phyloP scores from a whole-genome alignment of 2,329 filamentous ascomycete genomes.

The Trichophaea hybrida region DNA sequence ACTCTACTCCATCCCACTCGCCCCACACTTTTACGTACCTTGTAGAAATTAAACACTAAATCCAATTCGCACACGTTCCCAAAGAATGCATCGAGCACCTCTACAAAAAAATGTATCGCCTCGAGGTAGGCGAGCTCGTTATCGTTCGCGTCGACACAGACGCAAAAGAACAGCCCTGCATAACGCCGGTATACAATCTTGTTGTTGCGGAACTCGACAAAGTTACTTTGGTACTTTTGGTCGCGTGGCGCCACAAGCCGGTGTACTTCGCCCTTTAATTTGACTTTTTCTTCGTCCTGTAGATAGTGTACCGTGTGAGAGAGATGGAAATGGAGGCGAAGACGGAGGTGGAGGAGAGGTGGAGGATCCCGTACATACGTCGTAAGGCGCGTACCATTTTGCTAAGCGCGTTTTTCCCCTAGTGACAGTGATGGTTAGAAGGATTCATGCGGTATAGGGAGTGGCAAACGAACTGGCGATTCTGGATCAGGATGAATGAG shows the following conservation, averaged over 20 bases:
- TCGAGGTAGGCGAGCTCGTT: constrained; percentile 95
- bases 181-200: constrained; percentile 97
- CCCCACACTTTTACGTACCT: constrained; percentile 29
- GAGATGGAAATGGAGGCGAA: not conserved
- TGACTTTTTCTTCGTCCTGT: constrained; percentile 93
- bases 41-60: constrained; percentile 68
- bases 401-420: constrained; percentile 97
- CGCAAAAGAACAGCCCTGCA: constrained; percentile 97
- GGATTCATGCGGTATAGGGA: not conserved
- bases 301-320: not conserved
- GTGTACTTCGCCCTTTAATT: constrained; percentile 96
- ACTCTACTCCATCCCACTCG: not conserved
- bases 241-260: constrained; percentile 93
- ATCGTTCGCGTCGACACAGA: constrained; percentile 96
- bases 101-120: constrained; percentile 98
- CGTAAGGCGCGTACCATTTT: constrained; percentile 98
- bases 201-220: constrained; percentile 88
- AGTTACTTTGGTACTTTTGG: constrained; percentile 99
- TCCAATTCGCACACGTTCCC: constrained; percentile 98
- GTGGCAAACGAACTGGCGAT: constrained; percentile 31
- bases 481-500: constrained; percentile 35
- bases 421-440: not conserved
- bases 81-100: constrained; percentile 96
- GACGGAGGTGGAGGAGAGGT: not conserved
- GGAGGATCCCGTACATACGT: constrained; percentile 35